Base-by-base conservation (phyloP, 257 asterid genomes). In the Primulina tabacum region DNA sequence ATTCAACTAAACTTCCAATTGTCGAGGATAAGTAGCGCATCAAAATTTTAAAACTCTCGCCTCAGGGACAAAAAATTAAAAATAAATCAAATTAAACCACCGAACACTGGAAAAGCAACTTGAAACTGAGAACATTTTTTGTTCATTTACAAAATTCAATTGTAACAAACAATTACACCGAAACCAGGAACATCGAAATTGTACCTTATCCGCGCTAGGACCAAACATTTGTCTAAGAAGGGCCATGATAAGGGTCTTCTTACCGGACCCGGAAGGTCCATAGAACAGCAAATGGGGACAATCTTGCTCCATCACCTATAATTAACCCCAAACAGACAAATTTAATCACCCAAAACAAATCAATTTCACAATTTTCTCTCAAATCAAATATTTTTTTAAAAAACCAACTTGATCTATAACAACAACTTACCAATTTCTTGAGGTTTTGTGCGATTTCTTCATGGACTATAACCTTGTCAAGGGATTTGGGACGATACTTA, bases 191-290 rank as follows among this genome's bases (percentile, higher is more conserved):
- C 0, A 0, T 16, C 5, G 8, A 32, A 58, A 58, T 17, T 24
- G 65, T 29, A 93, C 99, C 95, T 93, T 93, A 74, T 93, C 99
- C 11, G 96, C 92, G 60, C 96, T 84, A 60, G 99, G 65, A 59
- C 99, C 99, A 76, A 93, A 90, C 68, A 93, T 87, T 79, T 93
- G 92, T 57, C 97, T 77, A 76, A 90, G 95, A 75, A 93, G 95
- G 68, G 99, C 97, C 97, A 90, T 90, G 18, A 90, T 86, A 75
- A 90, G 96, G 88, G 99, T 93, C 83, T 93, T 93, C 78, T 93
- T 93, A 57, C 99, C 99, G 60, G 99, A 83, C 67, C 99, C 97
- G 8, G 96, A 80, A 11, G 99, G 99, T 52, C 97, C 99, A 53
- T 90, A 89, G 85, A 93, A 93, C 57, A 90, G 90, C 70, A 93